Conservation (phyloP, 2,329 filamentous ascomycete species). For the Hypoxylon sp. region DNA sequence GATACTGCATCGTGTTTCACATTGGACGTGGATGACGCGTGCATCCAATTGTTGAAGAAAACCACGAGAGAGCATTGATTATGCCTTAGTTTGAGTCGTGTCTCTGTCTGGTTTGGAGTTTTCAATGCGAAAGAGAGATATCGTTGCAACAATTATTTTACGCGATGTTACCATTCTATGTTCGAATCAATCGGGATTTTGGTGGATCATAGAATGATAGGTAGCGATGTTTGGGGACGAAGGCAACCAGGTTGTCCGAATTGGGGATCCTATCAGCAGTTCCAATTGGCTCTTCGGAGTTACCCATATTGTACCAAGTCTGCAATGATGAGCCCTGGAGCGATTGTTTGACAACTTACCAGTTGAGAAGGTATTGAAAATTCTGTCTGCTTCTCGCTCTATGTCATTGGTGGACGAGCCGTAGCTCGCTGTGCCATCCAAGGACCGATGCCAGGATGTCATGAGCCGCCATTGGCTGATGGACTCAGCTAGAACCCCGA, state of each 20-base stretch:
- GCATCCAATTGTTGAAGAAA: slow-evolving; percentile 16
- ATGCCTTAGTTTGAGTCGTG: slow-evolving; percentile 14
- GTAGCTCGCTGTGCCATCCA: slow-evolving; percentile 32
- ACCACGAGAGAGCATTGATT: slow-evolving; percentile 13
- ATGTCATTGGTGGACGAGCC: slow-evolving; percentile 31
- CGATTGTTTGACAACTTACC: slow-evolving; percentile 8
- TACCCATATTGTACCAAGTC: background rate
- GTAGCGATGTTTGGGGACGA: slow-evolving; percentile 4
- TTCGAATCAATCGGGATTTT: slow-evolving; percentile 3
- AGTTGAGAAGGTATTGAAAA: slow-evolving; percentile 29
- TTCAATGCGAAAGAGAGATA: slow-evolving; percentile 12
- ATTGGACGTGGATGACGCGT: slow-evolving; percentile 28
- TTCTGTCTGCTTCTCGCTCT: slow-evolving; percentile 12
- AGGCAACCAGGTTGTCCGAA: background rate
- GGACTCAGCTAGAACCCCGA: slow-evolving; percentile 16
- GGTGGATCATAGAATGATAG: background rate
- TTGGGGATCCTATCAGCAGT: slow-evolving; percentile 1
- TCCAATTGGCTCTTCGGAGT: background rate
- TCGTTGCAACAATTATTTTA: background rate
- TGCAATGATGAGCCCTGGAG: slow-evolving; percentile 2
- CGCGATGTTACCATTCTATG: background rate
- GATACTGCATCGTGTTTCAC: slow-evolving; percentile 31
- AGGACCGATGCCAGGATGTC: slow-evolving; percentile 24
- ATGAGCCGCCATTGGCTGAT: slow-evolving; percentile 40
- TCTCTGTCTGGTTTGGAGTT: background rate